Base-by-base conservation (phyloP, 2,329 filamentous ascomycete species). In the Scorias spongiosa region DNA sequence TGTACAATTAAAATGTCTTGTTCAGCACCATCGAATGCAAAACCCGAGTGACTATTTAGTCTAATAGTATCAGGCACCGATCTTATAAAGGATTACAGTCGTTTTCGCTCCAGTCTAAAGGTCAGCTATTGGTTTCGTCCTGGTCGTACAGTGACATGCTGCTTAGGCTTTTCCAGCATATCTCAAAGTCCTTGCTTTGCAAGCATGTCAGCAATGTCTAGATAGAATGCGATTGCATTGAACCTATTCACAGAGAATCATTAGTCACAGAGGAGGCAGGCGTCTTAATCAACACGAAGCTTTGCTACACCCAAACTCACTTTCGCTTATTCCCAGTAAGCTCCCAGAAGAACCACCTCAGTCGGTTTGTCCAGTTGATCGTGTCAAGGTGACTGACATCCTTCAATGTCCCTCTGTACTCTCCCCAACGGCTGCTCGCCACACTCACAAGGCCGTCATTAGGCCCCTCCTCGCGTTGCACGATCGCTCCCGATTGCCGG, bases 361-460 rank as follows among this genome's bases (percentile, higher is more conserved):
- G 52, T 28, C 75, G 64, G 49, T 78, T 80, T 26, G 74, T 76
- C 76, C 76, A 80, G 51, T 80, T 80, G 58, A 80, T 80, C 48
- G 80, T 55, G 51, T 80, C 76, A 40, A 80, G 57, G 61, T 80
- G 76, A 56, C 71, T 78, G 46, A 79, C 76, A 3, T 72, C 72
- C n/a, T 76, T 64, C 42, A 80, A 54, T 1, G 76, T 80, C 26
- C 76, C 76, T 55, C 77, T 75, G 51, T 80, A 80, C 9, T 67
- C 65, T 29, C 76, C 76, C 76, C 76, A 80, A 47, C 63, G 66
- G 51, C 72, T 74, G 47, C 74, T 78, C 2, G 64, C 58, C 30
- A 80, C 75, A 49, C 74, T 86, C 32, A 80, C 76, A 17, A 80
- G 63, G 0, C 76, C 76, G 55, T 80, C 76, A 52, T 80, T 80